A percentile compares a stretch with the other conserved stretches of the same genome.
phyloP scores from a whole-genome alignment of 129 eudicot genomes.

The Sambucus nigra region DNA sequence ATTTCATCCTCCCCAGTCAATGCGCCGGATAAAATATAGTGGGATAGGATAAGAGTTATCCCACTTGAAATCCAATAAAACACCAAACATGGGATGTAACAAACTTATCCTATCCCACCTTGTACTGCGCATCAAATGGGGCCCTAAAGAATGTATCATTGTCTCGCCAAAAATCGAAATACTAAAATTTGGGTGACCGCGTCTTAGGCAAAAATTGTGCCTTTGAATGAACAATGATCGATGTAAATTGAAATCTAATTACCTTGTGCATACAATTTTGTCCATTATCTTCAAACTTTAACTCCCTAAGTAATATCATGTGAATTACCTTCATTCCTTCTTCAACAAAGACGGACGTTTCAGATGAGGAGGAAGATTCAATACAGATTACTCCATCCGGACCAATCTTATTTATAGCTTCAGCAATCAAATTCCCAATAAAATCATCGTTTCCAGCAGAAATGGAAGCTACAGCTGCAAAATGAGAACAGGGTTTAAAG shows the following conservation, averaged over 20 bases:
- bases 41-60: no score
- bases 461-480: conserved; percentile 81
- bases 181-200: no score
- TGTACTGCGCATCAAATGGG: no score
- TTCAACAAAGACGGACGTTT: conserved; percentile 66
- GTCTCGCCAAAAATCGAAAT: no score
- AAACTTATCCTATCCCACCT: no score
- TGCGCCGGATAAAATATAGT: no score
- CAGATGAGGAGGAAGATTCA: conserved; percentile 70
- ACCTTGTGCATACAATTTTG: neutral
- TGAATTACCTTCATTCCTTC: conserved; percentile 91
- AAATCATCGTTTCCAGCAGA: conserved; percentile 93
- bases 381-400: conserved; percentile 75
- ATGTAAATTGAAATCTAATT: neutral
- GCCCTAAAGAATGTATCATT: no score
- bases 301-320: neutral
- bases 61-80: no score
- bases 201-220: no score
- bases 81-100: no score
- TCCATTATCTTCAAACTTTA: neutral
- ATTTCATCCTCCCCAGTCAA: no score
- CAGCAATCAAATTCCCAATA: conserved; percentile 75
- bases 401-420: conserved; percentile 69
- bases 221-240: no score
- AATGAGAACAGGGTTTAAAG: neutral